Conservation (phyloP, 2,329 filamentous ascomycete genomes). For the Escovopsis sp. region DNA sequence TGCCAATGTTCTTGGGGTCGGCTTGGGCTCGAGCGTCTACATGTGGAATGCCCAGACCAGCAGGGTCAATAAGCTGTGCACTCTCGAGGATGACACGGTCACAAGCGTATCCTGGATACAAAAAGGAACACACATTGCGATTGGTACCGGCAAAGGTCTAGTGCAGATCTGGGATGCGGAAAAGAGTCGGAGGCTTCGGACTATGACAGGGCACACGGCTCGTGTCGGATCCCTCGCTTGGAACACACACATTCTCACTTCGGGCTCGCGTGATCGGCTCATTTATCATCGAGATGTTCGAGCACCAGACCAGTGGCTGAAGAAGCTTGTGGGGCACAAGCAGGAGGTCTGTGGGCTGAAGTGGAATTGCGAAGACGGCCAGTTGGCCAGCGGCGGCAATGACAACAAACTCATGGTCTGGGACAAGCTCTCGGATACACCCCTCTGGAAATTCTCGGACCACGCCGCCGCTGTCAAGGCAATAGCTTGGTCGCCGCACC, state of each 20-base stretch:
- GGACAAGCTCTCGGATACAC: slow-evolving; percentile 89
- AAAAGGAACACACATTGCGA: slow-evolving; percentile 86
- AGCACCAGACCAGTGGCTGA: slow-evolving; percentile 77
- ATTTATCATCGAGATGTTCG: slow-evolving; percentile 96
- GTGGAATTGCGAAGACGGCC: slow-evolving; percentile 93
- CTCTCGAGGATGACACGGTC: slow-evolving; percentile 81
- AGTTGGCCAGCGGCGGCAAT: slow-evolving; percentile 89
- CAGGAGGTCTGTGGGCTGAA: slow-evolving; percentile 94
- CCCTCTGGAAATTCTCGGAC: slow-evolving; percentile 85
- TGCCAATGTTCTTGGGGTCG: slow-evolving; percentile 85
- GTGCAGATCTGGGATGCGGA: slow-evolving; percentile 98
- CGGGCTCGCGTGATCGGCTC: slow-evolving; percentile 79
- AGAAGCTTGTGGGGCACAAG: slow-evolving; percentile 83
- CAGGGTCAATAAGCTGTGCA: slow-evolving; percentile 85
- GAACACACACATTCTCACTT: slow-evolving; percentile 96
- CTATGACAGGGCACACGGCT: slow-evolving; percentile 92
- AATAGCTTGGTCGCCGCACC: slow-evolving; percentile 94
- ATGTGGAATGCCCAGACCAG: slow-evolving; percentile 96
- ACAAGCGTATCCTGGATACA: slow-evolving; percentile 99
- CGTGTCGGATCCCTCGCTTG: slow-evolving; percentile 88
- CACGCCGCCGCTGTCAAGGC: slow-evolving; percentile 95
- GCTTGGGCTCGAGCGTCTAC: slow-evolving; percentile 84
- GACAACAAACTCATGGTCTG: slow-evolving; percentile 99
- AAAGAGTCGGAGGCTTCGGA: slow-evolving; percentile 67
- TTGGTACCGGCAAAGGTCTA: slow-evolving; percentile 85